These are phyloP conservation scores for Xylariaceae sp. DNA, from an alignment of 2,329 filamentous ascomycete genomes.

Conservation along the genomic window DNA sequence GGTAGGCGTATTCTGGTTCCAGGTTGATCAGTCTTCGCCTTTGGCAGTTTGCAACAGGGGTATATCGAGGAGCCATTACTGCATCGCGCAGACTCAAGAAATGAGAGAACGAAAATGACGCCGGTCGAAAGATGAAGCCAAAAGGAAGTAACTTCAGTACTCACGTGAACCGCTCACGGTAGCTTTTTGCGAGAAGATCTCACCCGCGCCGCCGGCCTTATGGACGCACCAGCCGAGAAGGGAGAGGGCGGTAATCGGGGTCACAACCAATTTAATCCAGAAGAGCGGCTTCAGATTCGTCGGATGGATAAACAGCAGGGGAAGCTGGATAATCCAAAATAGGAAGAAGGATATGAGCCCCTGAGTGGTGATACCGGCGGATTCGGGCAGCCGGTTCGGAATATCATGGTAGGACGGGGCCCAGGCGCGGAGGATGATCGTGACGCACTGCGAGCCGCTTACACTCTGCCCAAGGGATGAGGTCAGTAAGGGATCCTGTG, in stretches of 20 bases:
- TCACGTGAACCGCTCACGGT: slow-evolving; percentile 34
- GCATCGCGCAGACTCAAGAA: no score
- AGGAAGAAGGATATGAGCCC: slow-evolving; percentile 47
- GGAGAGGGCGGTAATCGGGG: slow-evolving; percentile 56
- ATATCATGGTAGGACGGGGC: slow-evolving; percentile 53
- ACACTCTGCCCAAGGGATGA: slow-evolving; percentile 2
- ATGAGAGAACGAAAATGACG: no score
- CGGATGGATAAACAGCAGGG: slow-evolving; percentile 31
- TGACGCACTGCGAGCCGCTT: slow-evolving; percentile 41
- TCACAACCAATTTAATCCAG: slow-evolving; percentile 43
- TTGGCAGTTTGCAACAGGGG: no score
- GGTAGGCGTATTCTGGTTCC: slow-evolving; percentile 43
- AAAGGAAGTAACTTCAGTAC: neutral
- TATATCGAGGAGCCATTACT: no score
- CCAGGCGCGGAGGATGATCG: slow-evolving; percentile 41
- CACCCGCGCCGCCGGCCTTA: slow-evolving; percentile 47
- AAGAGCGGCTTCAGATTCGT: slow-evolving; percentile 41
- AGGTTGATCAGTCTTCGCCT: neutral
- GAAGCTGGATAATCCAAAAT: slow-evolving; percentile 43
- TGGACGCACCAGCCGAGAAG: slow-evolving; percentile 60
- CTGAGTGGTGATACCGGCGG: slow-evolving; percentile 49
- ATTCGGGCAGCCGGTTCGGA: slow-evolving; percentile 45
- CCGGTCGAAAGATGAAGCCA: no score
- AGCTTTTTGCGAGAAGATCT: slow-evolving; percentile 34
- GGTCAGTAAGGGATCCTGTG: neutral